Evolutionary conservation across 805 yeast genomes (phyloP).

Genomic region (Wickerhamiella occidentalis): DNA sequence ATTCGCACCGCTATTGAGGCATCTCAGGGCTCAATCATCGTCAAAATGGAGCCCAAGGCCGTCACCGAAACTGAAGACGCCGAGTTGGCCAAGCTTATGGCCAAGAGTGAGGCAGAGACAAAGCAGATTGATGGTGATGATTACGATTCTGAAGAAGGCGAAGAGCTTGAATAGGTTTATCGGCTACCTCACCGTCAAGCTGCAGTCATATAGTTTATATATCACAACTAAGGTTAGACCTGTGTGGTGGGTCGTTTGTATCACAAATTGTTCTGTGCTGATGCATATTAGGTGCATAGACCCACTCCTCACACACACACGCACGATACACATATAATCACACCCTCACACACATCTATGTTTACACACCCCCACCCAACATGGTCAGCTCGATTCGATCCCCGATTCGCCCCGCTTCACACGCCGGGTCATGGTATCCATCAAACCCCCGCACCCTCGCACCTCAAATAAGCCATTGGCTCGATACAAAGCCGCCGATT

Average conservation of each 20-base stretch:
- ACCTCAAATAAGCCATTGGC: conserved; percentile 39
- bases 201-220: too few relatives aligned
- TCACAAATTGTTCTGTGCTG: too few relatives aligned
- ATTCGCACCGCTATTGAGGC: conserved; percentile 57
- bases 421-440: conserved; percentile 87
- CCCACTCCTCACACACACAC: too few relatives aligned
- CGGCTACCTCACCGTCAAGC: too few relatives aligned
- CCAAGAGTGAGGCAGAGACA: conserved; percentile 81
- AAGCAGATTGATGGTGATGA: conserved; percentile 75
- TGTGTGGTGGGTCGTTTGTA: too few relatives aligned
- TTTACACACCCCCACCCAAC: too few relatives aligned
- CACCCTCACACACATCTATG: too few relatives aligned
- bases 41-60: conserved; percentile 97
- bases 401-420: conserved; percentile 51
- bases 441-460: conserved; percentile 36
- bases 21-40: conserved; percentile 76
- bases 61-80: conserved; percentile 98
- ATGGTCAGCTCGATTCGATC: background rate
- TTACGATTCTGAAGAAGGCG: conserved; percentile 35
- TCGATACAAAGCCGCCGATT: conserved; percentile 29
- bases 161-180: conserved; percentile 9
- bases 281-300: too few relatives aligned
- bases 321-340: too few relatives aligned
- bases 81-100: conserved; percentile 89
- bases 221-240: too few relatives aligned